phyloP scores from a whole-genome alignment of 306 rosid species.

The Delonix regia region DNA sequence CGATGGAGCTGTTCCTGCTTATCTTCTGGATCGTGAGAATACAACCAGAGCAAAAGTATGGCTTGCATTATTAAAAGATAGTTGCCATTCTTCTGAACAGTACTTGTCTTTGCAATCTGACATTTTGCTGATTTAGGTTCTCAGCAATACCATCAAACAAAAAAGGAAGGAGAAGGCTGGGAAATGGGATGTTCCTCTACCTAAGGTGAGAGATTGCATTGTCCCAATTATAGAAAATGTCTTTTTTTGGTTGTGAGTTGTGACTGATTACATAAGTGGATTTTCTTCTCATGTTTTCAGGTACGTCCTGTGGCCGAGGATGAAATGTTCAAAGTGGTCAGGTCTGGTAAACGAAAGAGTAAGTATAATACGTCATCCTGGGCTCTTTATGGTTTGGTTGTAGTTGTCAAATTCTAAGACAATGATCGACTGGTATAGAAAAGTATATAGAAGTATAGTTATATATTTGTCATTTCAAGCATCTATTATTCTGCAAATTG shows the following conservation, averaged over 20 bases:
- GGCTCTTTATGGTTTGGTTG: not conserved
- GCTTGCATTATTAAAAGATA: not conserved
- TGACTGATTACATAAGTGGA: constrained; percentile 1
- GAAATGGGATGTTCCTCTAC: constrained; percentile 96
- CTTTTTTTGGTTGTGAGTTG: not conserved
- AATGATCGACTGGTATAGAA: not conserved
- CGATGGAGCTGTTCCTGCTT: constrained; percentile 83
- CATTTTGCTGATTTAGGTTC: constrained; percentile 51
- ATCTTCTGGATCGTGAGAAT: constrained; percentile 81
- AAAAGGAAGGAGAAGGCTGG: constrained; percentile 96
- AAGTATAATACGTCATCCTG: constrained; percentile 31
- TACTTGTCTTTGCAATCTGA: constrained; percentile 20
- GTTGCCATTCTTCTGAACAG: not conserved
- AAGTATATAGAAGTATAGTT: not conserved
- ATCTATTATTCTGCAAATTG: too few species aligned
- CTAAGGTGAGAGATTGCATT: constrained; percentile 59
- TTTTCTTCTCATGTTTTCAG: too few species aligned
- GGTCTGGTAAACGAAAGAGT: constrained; percentile 74
- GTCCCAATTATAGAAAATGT: not conserved
- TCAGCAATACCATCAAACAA: constrained; percentile 87
- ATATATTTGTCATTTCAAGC: too few species aligned
- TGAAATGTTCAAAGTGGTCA: constrained; percentile 76
- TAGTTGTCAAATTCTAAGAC: not conserved
- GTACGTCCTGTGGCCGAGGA: constrained; percentile 81
- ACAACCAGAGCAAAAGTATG: constrained; percentile 80